Evolutionary conservation across 805 yeast species (phyloP), one percentile per base, ranked within the genome.

Genomic region (Lachancea kluyveri): DNA sequence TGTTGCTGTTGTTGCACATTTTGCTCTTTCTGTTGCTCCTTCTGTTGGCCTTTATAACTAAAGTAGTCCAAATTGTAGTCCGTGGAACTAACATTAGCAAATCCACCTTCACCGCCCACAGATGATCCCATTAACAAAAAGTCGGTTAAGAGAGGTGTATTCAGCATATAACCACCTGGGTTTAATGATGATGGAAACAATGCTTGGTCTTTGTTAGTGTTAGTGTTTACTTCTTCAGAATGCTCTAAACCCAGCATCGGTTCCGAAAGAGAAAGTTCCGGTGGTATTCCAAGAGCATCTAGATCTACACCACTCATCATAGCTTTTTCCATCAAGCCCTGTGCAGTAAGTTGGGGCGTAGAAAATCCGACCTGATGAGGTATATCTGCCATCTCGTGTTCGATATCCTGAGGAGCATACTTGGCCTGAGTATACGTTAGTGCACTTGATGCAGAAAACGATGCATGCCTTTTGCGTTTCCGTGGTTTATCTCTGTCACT

Each of bases 301-400:
- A 40, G 26, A 20, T 52, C 49, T 3, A 43, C 36, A 22, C 57
- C 57, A 10, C 52, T 43, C 30, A 46, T 52, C 13, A 42, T 32
- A 8, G 50, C 54, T 20, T 48, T 53, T 13, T 60, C 58, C 32
- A 59, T 54, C 14, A 67, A 42, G 21, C 71, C 73, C 12, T 62
- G 60, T 1, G 80, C 77, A 8, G 65, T 48, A 26, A 76, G 48
- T 53, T 85, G 94, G 3, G 95, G 95, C 1, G 94, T 81, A 1
- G 94, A 74, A 50, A 82, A 84, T 2, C 79, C 83, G 16, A 81
- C 87, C 46, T 81, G 86, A 26, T 68, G 70, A 2, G 88, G 87
- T 2, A 51, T 37, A 34, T 48, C 57, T n/a, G 43, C 34, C 23
- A 45, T 31, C 9, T 33, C 41, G 18, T 28, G 24, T 17, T 34